A percentile compares a stretch with the other conserved stretches of the same genome.
These are phyloP conservation scores for Penicillium coffeae DNA, from an alignment of 495 filamentous ascomycete genomes.

Conservation along the genomic window DNA sequence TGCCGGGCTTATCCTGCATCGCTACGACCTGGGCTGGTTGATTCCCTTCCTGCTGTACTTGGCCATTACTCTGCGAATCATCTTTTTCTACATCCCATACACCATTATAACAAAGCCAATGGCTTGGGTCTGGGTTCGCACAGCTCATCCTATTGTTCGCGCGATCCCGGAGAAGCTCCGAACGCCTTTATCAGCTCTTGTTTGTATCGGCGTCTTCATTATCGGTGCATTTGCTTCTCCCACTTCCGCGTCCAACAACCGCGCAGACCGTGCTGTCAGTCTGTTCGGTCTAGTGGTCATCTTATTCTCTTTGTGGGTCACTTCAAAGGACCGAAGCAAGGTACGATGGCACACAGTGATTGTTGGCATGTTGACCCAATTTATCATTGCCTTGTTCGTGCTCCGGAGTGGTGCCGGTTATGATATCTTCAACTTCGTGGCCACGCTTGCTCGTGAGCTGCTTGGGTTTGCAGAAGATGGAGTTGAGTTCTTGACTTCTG, in stretches of 20 bases:
- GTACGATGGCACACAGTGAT: constrained; percentile 72
- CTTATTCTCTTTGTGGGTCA: constrained; percentile 59
- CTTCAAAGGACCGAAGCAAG: constrained; percentile 64
- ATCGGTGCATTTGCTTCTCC: constrained; percentile 69
- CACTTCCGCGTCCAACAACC: constrained; percentile 69
- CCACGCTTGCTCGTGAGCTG: constrained; percentile 61
- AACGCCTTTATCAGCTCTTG: constrained; percentile 52
- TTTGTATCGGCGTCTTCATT: constrained; percentile 65
- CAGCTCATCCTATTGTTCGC: constrained; percentile 46
- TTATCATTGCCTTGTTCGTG: constrained; percentile 83
- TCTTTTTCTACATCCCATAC: constrained; percentile 70
- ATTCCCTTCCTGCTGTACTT: constrained; percentile 82
- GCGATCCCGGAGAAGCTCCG: constrained; percentile 61
- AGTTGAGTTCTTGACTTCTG: constrained; percentile 64
- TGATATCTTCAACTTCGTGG: constrained; percentile 88
- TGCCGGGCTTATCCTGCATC: constrained; percentile 68
- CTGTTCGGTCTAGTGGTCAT: constrained; percentile 77
- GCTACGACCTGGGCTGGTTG: constrained; percentile 73
- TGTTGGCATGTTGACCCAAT: constrained; percentile 81
- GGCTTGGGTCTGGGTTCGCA: constrained; percentile 61
- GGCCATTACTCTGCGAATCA: constrained; percentile 64
- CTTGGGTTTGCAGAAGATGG: constrained; percentile 69
- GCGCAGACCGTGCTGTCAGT: constrained; percentile 72
- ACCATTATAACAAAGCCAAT: constrained; percentile 61
- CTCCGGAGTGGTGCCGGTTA: constrained; percentile 69